Percentiles rank a stretch among this genome's conserved stretches.
Evolutionary conservation across 1,284 basidiomycete genomes (phyloP).

Genomic region (Cryptococcus sp.): DNA sequence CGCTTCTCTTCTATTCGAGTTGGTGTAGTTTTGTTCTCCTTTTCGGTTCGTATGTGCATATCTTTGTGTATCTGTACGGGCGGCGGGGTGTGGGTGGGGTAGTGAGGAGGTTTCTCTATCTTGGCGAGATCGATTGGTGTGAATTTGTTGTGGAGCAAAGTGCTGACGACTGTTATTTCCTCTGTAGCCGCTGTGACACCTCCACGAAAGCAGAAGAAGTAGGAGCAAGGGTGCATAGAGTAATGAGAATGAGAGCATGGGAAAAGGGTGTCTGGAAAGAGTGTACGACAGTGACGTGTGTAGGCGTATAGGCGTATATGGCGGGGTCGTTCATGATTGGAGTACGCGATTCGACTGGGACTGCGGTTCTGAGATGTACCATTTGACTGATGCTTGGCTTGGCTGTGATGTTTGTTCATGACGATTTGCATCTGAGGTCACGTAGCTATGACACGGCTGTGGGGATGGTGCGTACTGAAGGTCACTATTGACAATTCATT

Average conservation of each 20-base stretch:
- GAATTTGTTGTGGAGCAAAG: not conserved
- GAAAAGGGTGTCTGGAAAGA: no score
- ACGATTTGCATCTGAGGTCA: no score
- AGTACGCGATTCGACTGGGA: no score
- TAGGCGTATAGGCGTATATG: not conserved
- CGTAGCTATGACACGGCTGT: no score
- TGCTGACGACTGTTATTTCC: not conserved
- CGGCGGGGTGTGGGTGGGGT: not conserved
- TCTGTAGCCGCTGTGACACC: slow-evolving; percentile 54
- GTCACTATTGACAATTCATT: no score
- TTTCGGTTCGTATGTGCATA: not conserved
- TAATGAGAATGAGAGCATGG: not conserved
- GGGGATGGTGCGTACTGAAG: no score
- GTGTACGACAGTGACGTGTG: not conserved
- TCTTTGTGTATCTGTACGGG: not conserved
- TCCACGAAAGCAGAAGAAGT: slow-evolving; percentile 57
- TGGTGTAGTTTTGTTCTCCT: slow-evolving; percentile 10
- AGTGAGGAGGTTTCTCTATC: not conserved
- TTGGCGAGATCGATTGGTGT: not conserved
- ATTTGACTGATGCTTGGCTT: no score
- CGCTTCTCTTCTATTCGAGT: slow-evolving; percentile 15
- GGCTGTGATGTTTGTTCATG: no score
- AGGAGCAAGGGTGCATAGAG: slow-evolving; percentile 5
- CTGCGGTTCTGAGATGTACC: no score
- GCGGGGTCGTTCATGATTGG: no score